Percentiles rank a stretch among this genome's conserved stretches.
These are phyloP conservation scores for Sporodiniella umbellata DNA, from an alignment of 371 early-diverging fungal genomes.

Conservation along the genomic window DNA sequence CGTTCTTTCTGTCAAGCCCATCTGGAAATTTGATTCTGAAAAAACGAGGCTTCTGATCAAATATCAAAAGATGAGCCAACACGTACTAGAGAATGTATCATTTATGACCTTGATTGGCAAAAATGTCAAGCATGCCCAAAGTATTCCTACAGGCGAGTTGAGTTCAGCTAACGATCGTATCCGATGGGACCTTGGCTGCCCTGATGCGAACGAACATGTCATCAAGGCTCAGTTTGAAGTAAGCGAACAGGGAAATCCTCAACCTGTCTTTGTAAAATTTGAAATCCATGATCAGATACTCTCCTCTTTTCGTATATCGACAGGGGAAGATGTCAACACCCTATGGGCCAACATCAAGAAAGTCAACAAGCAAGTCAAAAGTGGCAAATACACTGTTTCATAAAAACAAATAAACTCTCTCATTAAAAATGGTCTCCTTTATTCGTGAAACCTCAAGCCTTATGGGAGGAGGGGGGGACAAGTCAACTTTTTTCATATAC, in stretches of 20 bases:
- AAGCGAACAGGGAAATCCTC: constrained; percentile 37
- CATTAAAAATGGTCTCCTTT: background rate
- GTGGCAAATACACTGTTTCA: constrained; percentile 32
- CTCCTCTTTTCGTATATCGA: constrained; percentile 20
- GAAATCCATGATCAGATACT: constrained; percentile 37
- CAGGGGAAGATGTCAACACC: constrained; percentile 14
- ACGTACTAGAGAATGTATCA: constrained; percentile 29
- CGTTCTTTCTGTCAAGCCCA: constrained; percentile 47
- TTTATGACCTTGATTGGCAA: constrained; percentile 51
- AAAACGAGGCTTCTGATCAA: constrained; percentile 52
- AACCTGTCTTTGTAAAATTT: constrained; percentile 50
- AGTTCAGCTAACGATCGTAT: constrained; percentile 49
- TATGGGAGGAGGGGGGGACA: too few species aligned
- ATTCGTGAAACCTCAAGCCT: too few species aligned
- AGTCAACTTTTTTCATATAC: too few species aligned
- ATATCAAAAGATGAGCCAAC: constrained; percentile 30
- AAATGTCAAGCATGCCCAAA: constrained; percentile 45
- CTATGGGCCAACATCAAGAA: constrained; percentile 22
- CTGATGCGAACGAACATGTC: constrained; percentile 30
- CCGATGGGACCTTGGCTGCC: constrained; percentile 47
- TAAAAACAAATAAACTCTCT: background rate
- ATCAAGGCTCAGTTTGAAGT: constrained; percentile 51
- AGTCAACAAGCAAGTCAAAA: constrained; percentile 18
- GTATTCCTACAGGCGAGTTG: constrained; percentile 54
- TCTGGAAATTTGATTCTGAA: constrained; percentile 57